Conservation (phyloP, 2,329 filamentous ascomycete genomes). For the Pyrenochaeta sp. region DNA sequence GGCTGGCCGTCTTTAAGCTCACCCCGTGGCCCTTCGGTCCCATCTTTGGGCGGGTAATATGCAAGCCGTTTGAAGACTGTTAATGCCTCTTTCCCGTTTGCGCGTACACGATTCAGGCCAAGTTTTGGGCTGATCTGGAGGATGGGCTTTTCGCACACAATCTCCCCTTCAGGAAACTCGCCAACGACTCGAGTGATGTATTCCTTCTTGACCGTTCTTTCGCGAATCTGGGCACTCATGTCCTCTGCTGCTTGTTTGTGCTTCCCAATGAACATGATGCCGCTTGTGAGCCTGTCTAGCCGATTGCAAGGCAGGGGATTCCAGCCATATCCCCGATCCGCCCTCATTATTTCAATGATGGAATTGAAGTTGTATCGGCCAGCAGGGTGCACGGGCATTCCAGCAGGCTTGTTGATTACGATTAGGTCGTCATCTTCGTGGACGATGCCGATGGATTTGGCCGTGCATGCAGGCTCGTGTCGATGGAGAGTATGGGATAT, state of each 20-base stretch:
- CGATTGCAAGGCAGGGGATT: constrained; percentile 82
- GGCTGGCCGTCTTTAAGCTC: constrained; percentile 43
- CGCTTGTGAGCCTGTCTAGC: constrained; percentile 91
- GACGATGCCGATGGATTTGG: constrained; percentile 78
- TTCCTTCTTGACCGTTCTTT: constrained; percentile 88
- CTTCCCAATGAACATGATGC: constrained; percentile 98
- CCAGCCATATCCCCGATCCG: constrained; percentile 68
- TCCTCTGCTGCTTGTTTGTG: constrained; percentile 78
- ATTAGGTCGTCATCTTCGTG: constrained; percentile 94
- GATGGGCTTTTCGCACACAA: constrained; percentile 93
- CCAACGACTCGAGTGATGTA: constrained; percentile 92
- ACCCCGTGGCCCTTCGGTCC: constrained; percentile 13
- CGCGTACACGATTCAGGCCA: constrained; percentile 91
- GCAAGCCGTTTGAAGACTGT: constrained; percentile 92
- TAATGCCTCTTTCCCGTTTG: constrained; percentile 86
- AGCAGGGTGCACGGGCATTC: constrained; percentile 92
- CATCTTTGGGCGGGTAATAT: constrained; percentile 75
- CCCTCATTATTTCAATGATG: constrained; percentile 89
- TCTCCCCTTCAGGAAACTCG: constrained; percentile 87
- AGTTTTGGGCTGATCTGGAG: constrained; percentile 94
- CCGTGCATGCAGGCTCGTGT: constrained; percentile 92
- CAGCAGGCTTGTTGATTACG: constrained; percentile 95
- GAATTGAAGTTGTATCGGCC: constrained; percentile 97
- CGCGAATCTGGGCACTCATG: constrained; percentile 77
- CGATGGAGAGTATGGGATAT: constrained; percentile 94